These are phyloP conservation scores for Cryptococcus neoformans DNA, from an alignment of 1,284 basidiomycete species.

Conservation along the genomic window DNA sequence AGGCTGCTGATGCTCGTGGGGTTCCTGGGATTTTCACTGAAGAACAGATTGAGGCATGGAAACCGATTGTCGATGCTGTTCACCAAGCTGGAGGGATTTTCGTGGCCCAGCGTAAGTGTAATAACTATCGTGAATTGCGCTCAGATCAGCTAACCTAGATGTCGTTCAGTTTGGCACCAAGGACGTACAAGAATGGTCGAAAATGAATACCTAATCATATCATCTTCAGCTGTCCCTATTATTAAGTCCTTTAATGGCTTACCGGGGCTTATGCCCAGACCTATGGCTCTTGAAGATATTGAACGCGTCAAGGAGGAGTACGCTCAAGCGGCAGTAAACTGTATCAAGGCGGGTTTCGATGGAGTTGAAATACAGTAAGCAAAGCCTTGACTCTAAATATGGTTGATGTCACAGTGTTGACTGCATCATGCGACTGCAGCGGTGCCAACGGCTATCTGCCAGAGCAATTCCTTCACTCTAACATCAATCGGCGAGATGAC, in stretches of 20 bases:
- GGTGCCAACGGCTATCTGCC: conserved; percentile 19
- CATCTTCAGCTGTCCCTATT: conserved; percentile 16
- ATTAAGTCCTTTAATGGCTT: not conserved
- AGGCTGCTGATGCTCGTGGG: not conserved
- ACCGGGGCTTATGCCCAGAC: conserved; percentile 23
- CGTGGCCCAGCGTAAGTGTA: conserved; percentile 20
- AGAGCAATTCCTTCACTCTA: conserved; percentile 35
- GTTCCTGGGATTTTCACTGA: conserved; percentile 23
- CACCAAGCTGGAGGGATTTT: conserved; percentile 26
- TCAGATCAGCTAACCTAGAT: not conserved
- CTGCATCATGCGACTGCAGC: not conserved
- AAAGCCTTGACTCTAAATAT: not conserved
- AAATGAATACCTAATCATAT: not conserved
- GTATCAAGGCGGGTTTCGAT: conserved; percentile 34
- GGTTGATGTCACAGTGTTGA: not conserved
- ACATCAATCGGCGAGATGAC: conserved; percentile 31
- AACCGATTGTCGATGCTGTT: conserved; percentile 22
- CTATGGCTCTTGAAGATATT: conserved; percentile 29
- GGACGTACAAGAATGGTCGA: conserved; percentile 1
- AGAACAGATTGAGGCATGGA: conserved; percentile 31
- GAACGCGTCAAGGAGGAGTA: conserved; percentile 20
- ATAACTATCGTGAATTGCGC: too few species aligned
- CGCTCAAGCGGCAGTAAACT: conserved; percentile 20
- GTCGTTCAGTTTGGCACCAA: conserved; percentile 1
- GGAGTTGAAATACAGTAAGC: conserved; percentile 33